These are phyloP conservation scores for Naganishia kalamii DNA, from an alignment of 768 basidiomycete species.

Conservation along the genomic window DNA sequence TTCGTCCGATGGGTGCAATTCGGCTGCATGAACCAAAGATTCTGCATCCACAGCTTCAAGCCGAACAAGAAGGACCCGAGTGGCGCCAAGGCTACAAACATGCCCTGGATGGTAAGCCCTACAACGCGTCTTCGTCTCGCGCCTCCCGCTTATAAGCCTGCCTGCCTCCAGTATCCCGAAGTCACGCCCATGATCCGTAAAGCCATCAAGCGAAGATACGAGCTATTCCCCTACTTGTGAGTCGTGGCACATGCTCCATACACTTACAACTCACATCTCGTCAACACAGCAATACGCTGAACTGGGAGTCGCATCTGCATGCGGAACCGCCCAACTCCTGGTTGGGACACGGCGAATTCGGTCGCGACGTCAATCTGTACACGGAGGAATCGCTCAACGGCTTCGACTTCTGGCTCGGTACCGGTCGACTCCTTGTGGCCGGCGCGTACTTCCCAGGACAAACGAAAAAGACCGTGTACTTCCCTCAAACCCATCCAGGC, in stretches of 20 bases:
- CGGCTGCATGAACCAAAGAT: constrained; percentile 39
- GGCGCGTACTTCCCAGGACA: constrained; percentile 38
- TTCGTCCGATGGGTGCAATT: constrained; percentile 45
- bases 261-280: neutral
- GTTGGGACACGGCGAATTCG: constrained; percentile 40
- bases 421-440: constrained; percentile 38
- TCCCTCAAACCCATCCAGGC: constrained; percentile 33
- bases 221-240: constrained; percentile 44
- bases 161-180: constrained; percentile 41
- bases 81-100: constrained; percentile 37
- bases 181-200: constrained; percentile 37
- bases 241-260: constrained; percentile 11
- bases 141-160: neutral
- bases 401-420: constrained; percentile 45
- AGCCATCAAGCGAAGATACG: constrained; percentile 45
- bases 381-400: constrained; percentile 37
- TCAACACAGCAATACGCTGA: constrained; percentile 32
- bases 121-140: neutral
- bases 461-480: constrained; percentile 37
- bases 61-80: constrained; percentile 36
- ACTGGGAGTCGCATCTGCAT: constrained; percentile 38
- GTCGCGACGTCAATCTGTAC: constrained; percentile 38
- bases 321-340: constrained; percentile 39
- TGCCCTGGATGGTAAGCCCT: constrained; percentile 42
- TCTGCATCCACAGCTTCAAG: constrained; percentile 46